Percentiles rank a stretch among this genome's conserved stretches.
phyloP scores from a whole-genome alignment of 1,284 basidiomycete species.

The Austroboletus novae-zelandiae region DNA sequence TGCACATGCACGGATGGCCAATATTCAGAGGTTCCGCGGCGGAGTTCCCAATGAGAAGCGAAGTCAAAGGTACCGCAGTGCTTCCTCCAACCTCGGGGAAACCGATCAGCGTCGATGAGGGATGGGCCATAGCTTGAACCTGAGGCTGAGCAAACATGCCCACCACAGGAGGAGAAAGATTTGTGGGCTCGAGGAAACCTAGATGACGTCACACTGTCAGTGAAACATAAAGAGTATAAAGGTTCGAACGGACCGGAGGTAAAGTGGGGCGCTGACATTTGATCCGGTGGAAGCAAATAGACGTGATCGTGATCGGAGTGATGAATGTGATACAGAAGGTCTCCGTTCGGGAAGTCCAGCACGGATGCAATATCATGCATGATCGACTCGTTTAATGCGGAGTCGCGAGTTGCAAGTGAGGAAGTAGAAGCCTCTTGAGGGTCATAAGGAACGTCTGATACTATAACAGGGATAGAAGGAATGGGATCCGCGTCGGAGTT shows the following conservation, averaged over 20 bases:
- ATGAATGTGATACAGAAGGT: neutral
- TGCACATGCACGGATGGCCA: constrained; percentile 5
- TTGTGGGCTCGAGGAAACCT: neutral
- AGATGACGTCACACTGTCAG: neutral
- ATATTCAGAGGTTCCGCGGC: neutral
- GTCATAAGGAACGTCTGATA: neutral
- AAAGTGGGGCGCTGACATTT: neutral
- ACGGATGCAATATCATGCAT: neutral
- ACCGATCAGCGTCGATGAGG: neutral
- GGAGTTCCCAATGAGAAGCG: neutral
- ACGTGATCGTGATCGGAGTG: neutral
- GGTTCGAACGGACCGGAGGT: neutral
- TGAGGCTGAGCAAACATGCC: neutral
- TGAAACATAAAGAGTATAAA: neutral
- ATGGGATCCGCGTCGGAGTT: neutral
- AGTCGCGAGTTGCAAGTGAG: no score
- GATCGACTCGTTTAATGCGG: neutral
- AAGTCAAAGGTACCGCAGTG: neutral
- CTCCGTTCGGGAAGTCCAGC: neutral
- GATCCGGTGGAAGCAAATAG: neutral
- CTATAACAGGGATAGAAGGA: neutral
- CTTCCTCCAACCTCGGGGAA: neutral
- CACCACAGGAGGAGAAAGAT: no score
- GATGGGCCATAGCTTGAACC: neutral
- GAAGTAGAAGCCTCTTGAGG: neutral